Conservation (phyloP, 2,329 filamentous ascomycete genomes). For the Helotiales sp. region DNA sequence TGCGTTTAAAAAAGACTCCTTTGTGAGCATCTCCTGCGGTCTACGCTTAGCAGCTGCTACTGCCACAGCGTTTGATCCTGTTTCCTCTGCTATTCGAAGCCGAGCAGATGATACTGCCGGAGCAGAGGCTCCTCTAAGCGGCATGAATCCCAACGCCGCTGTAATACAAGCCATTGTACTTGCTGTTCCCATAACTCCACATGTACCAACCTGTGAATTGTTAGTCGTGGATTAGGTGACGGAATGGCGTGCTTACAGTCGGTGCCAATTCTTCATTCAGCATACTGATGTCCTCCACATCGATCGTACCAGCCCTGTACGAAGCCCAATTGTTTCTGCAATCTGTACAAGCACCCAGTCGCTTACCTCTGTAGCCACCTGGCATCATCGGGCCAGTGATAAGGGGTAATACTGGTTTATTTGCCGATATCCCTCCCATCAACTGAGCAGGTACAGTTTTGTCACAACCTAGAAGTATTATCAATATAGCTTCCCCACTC, state of each 20-base stretch:
- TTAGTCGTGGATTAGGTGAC: not conserved
- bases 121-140: slow-evolving; percentile 56
- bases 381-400: slow-evolving; percentile 79
- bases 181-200: slow-evolving; percentile 63
- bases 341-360: slow-evolving; percentile 76
- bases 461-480: slow-evolving; percentile 63
- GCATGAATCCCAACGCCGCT: slow-evolving; percentile 58
- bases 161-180: slow-evolving; percentile 61
- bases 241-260: slow-evolving; percentile 54
- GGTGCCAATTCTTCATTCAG: slow-evolving; percentile 77
- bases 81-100: slow-evolving; percentile 58
- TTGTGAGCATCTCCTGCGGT: slow-evolving; percentile 51
- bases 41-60: slow-evolving; percentile 46
- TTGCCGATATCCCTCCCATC: slow-evolving; percentile 77
- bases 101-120: slow-evolving; percentile 55
- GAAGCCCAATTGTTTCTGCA: slow-evolving; percentile 76
- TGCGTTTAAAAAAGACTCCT: slow-evolving; percentile 54
- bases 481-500: slow-evolving; percentile 1
- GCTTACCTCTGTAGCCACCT: slow-evolving; percentile 65
- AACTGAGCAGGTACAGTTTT: slow-evolving; percentile 76
- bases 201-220: slow-evolving; percentile 48
- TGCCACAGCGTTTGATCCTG: slow-evolving; percentile 54
- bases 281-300: slow-evolving; percentile 72
- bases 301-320: slow-evolving; percentile 67
- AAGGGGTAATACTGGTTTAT: slow-evolving; percentile 71